Conservation (phyloP, 75 land plant genomes). For the Pinus albicaulis region DNA sequence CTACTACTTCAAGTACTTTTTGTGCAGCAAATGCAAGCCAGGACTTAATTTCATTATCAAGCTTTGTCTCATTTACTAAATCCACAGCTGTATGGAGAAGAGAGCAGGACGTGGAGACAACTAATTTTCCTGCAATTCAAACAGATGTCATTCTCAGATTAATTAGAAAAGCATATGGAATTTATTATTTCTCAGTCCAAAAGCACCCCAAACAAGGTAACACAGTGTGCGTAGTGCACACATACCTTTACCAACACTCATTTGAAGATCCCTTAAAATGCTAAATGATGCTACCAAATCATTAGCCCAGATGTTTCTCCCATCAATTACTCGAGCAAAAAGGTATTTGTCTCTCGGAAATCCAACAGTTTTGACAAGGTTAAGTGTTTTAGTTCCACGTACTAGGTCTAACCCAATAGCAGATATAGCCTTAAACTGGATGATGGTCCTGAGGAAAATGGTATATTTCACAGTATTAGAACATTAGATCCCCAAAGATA, state of each 20-base stretch:
- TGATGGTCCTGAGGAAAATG: constrained; percentile 12
- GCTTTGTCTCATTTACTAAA: constrained; percentile 73
- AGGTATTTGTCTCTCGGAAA: constrained; percentile 24
- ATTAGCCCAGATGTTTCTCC: constrained; percentile 47
- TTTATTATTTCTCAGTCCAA: not conserved
- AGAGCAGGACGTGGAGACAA: constrained; percentile 84
- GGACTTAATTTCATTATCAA: constrained; percentile 70
- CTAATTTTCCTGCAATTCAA: constrained; percentile 48
- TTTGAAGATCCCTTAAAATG: constrained; percentile 16
- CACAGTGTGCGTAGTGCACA: not conserved
- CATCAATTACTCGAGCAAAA: constrained; percentile 47
- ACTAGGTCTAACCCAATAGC: constrained; percentile 37
- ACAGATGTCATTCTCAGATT: not conserved
- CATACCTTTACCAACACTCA: constrained; percentile 27
- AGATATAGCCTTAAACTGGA: constrained; percentile 23
- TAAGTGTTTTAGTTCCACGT: constrained; percentile 32
- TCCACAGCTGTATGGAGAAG: constrained; percentile 87
- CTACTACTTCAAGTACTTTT: constrained; percentile 76
- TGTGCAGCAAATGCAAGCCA: constrained; percentile 92
- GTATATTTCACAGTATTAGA: not conserved
- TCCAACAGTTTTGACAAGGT: constrained; percentile 21
- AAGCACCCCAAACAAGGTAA: not conserved
- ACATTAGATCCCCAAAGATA: not conserved
- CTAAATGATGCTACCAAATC: constrained; percentile 27
- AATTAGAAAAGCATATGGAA: not conserved